Base-by-base conservation (phyloP, 768 basidiomycete genomes). In the Plicaturopsis crispa region DNA sequence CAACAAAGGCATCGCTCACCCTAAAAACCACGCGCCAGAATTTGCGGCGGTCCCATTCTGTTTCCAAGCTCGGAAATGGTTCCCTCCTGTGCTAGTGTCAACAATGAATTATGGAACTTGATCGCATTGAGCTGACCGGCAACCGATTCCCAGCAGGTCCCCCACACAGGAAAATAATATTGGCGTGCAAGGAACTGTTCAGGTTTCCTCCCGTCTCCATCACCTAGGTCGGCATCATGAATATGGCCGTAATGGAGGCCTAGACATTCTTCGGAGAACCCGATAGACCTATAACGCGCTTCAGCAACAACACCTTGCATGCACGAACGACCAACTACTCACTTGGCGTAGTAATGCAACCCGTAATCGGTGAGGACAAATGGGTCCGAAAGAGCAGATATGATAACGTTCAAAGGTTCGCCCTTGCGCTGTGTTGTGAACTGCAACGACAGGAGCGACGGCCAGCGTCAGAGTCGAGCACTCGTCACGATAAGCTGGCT, bases 51-150 rank as follows among this genome's bases (percentile, higher is more conserved):
- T 78, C 3, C 86, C 88, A 47, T 89, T 87, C 67, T 92, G 88
- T 51, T 77, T 79, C 88, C 88, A 92, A 6, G 86, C 86, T 35
- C 88, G 73, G 51, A 86, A 92, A 53, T 92, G 90, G 41, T 91
- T 80, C 2, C 88, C 89, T n/a, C 87, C 87, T 71, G 31, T 24
- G 18, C 21, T 5, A 20, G n/a, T 24, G 19, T 24, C 5, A 12
- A 35, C n/a, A n/a, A n/a, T 22, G 10, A 24, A 22, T 16, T 12
- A 43, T 32, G 39, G 16, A 38, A 20, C 13, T 36, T 6, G 33
- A 13, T 4, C 24, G 17, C n/a, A 36, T 8, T 7, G 16, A 21
- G 44, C 56, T 38, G 35, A 69, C 81, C 81, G 46, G 78, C 69
- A 17, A 91, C 57, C 49, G 78, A 86, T 66, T 92, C 88, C 84